These are phyloP conservation scores for Albizia julibrissin DNA, from an alignment of 306 rosid species.

Conservation along the genomic window DNA sequence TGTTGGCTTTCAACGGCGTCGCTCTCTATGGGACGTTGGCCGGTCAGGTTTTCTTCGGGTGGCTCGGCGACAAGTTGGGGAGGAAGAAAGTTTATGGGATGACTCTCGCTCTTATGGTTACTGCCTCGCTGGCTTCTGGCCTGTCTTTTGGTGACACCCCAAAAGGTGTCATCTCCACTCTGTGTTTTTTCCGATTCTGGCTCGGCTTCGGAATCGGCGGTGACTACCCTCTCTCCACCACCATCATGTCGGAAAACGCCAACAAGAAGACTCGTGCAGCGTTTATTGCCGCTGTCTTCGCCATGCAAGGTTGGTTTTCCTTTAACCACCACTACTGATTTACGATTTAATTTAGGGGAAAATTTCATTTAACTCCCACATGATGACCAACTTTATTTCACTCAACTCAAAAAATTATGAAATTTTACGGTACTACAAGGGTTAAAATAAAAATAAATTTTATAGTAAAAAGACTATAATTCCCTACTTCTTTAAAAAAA, in stretches of 20 bases:
- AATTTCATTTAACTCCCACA: too few relatives aligned
- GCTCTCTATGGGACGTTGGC: constrained; percentile 45
- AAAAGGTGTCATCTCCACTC: constrained; percentile 38
- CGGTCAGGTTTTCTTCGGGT: constrained; percentile 41
- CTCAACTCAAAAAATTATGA: too few relatives aligned
- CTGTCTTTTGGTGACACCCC: constrained; percentile 46
- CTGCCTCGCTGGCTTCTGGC: constrained; percentile 43
- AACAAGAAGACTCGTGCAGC: constrained; percentile 44
- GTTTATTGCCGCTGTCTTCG: constrained; percentile 44
- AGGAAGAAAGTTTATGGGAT: constrained; percentile 50
- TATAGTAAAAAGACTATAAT: too few relatives aligned
- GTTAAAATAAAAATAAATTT: too few relatives aligned
- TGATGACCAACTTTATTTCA: too few relatives aligned
- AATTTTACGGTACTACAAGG: too few relatives aligned
- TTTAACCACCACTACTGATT: too few relatives aligned
- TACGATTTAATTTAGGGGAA: too few relatives aligned
- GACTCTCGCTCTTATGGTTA: constrained; percentile 48
- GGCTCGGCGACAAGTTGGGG: constrained; percentile 56
- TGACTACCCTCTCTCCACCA: constrained; percentile 52
- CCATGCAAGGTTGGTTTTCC: constrained; percentile 47
- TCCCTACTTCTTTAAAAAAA: too few relatives aligned
- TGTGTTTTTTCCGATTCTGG: constrained; percentile 59
- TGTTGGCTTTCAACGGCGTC: constrained; percentile 51
- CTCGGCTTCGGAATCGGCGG: constrained; percentile 59
- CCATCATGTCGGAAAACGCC: constrained; percentile 59